A percentile compares a stretch with the other conserved stretches of the same genome.
phyloP scores from a whole-genome alignment of 2,329 filamentous ascomycete species.

The Taxawa tesnikishii region DNA sequence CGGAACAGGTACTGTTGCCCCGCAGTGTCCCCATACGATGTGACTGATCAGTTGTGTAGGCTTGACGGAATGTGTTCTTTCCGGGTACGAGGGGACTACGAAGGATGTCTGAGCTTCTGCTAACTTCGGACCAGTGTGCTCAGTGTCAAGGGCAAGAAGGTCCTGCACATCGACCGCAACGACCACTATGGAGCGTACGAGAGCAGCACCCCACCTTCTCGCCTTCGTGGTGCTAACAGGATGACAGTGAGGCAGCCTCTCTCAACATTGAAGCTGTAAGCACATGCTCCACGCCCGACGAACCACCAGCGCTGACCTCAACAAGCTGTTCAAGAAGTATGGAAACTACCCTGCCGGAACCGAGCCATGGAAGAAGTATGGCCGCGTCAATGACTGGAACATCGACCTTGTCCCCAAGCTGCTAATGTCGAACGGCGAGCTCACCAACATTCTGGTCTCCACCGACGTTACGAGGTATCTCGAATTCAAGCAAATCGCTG shows the following conservation, averaged over 20 bases:
- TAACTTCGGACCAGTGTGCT: conserved; percentile 52
- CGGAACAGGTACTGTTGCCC: conserved; percentile 67
- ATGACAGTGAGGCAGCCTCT: conserved; percentile 74
- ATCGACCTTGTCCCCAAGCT: conserved; percentile 98
- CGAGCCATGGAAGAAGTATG: conserved; percentile 97
- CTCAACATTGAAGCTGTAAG: conserved; percentile 88
- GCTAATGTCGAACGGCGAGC: conserved; percentile 94
- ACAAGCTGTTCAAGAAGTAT: conserved; percentile 90
- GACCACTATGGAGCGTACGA: conserved; percentile 95
- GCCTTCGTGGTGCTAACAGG: conserved; percentile 11
- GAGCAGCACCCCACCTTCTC: conserved; percentile 7
- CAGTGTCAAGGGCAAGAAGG: conserved; percentile 98
- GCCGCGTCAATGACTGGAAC: conserved; percentile 96
- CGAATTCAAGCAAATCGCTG: conserved; percentile 58
- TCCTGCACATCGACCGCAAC: conserved; percentile 96
- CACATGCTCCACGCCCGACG: background rate
- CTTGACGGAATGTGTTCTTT: conserved; percentile 97
- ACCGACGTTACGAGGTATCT: conserved; percentile 56
- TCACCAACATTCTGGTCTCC: conserved; percentile 96
- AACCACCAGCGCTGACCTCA: conserved; percentile 19
- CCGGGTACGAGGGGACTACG: conserved; percentile 53
- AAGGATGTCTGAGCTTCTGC: conserved; percentile 8
- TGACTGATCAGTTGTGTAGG: conserved; percentile 41
- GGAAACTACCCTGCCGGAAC: conserved; percentile 67
- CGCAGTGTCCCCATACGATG: conserved; percentile 19